Evolutionary conservation across 306 rosid species (phyloP).

Genomic region (Begonia peltatifolia): DNA sequence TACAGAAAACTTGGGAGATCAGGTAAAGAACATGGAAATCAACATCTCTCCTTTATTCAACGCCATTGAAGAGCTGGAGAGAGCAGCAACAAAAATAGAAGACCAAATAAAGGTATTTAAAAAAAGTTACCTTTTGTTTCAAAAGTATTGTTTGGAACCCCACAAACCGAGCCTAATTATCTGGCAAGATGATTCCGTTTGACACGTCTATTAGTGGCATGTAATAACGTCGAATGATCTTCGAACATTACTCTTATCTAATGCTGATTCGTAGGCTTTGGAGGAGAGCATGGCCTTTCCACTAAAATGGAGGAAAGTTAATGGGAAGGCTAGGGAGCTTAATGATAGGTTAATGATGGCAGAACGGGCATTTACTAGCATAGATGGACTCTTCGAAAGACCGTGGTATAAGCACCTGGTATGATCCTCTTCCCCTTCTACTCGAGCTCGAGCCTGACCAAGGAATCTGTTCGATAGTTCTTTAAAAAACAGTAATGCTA

Average conservation of each 20-base stretch:
- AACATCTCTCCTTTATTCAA: constrained; percentile 33
- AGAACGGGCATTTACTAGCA: constrained; percentile 58
- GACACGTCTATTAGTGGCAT: too few species aligned
- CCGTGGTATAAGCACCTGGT: constrained; percentile 74
- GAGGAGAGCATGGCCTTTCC: constrained; percentile 30
- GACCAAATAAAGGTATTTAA: constrained; percentile 36
- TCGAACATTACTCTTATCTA: too few species aligned
- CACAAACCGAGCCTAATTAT: too few species aligned
- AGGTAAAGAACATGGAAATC: constrained; percentile 26
- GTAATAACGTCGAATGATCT: too few species aligned
- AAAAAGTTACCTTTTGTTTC: not conserved
- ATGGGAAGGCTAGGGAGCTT: constrained; percentile 37
- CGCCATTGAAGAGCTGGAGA: constrained; percentile 45
- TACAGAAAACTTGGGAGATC: constrained; percentile 21
- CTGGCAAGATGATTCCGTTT: too few species aligned
- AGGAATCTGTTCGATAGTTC: not conserved
- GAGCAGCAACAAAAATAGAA: constrained; percentile 32
- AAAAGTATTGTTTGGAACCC: too few species aligned
- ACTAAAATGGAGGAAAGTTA: constrained; percentile 23
- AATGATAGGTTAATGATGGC: constrained; percentile 66
- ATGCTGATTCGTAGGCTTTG: constrained; percentile 23
- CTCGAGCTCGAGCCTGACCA: not conserved
- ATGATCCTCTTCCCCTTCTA: constrained; percentile 7
- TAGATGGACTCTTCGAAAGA: constrained; percentile 50
- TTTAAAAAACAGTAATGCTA: not conserved